Percentiles rank a stretch among this genome's conserved stretches.
These are phyloP conservation scores for Irpex sp. DNA, from an alignment of 1,284 basidiomycete genomes.

Conservation along the genomic window DNA sequence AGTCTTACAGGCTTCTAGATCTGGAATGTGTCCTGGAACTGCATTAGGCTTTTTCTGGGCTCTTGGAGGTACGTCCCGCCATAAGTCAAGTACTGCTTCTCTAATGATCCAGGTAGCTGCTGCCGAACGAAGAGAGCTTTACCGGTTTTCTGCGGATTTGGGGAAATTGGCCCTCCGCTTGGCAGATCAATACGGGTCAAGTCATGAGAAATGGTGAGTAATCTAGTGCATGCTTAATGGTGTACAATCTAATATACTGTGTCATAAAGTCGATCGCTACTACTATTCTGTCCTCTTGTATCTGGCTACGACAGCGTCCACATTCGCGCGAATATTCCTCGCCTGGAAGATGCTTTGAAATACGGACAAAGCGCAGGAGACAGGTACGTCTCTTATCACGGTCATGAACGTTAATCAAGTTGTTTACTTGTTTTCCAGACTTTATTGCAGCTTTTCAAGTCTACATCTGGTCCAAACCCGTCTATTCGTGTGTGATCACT, in stretches of 20 bases:
- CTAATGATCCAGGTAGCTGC: conserved; percentile 45
- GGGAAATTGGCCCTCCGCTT: conserved; percentile 73
- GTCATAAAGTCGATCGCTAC: conserved; percentile 59
- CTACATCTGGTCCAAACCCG: conserved; percentile 61
- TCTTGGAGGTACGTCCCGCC: conserved; percentile 54
- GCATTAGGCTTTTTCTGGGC: conserved; percentile 79
- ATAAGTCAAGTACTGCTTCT: background rate
- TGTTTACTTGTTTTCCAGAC: conserved; percentile 38
- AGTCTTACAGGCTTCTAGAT: conserved; percentile 41
- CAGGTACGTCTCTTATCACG: conserved; percentile 43
- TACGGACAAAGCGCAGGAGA: conserved; percentile 76
- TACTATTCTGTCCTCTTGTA: conserved; percentile 69
- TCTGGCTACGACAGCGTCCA: conserved; percentile 76
- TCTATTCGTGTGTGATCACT: conserved; percentile 70
- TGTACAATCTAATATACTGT: background rate
- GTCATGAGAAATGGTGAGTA: conserved; percentile 70
- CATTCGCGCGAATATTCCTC: conserved; percentile 66
- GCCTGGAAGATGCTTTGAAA: conserved; percentile 68
- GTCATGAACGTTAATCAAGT: background rate
- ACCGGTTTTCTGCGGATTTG: conserved; percentile 72
- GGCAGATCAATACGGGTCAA: conserved; percentile 69
- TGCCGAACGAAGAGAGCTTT: conserved; percentile 66
- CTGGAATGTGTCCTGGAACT: conserved; percentile 73
- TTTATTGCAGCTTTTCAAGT: conserved; percentile 67
- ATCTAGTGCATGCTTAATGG: background rate